phyloP scores from a whole-genome alignment of 192 early-diverging fungal genomes.

The Chytriomyces sp. region DNA sequence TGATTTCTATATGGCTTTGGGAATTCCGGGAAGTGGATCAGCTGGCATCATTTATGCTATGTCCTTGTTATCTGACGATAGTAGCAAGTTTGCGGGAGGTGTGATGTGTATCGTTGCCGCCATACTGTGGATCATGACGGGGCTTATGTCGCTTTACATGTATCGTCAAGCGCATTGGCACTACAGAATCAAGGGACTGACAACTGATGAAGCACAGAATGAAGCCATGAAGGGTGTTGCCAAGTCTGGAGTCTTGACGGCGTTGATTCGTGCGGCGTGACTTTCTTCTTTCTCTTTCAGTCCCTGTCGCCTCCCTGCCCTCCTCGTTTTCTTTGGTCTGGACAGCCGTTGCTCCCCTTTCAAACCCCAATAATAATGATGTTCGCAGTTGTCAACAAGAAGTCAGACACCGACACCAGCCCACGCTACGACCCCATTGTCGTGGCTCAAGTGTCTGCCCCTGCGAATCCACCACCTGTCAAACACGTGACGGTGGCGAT shows the following conservation, averaged over 20 bases:
- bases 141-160: constrained; percentile 3
- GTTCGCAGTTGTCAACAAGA: too few species aligned
- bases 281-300: constrained; percentile 15
- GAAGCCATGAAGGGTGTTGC: constrained; percentile 27
- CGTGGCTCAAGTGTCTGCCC: not conserved
- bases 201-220: constrained; percentile 18
- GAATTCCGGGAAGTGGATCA: constrained; percentile 18
- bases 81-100: not conserved
- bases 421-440: constrained; percentile 14
- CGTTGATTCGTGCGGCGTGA: too few species aligned
- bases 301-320: too few species aligned
- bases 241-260: constrained; percentile 7
- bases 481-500: constrained; percentile 25
- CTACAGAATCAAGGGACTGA: constrained; percentile 27
- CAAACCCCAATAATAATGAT: too few species aligned
- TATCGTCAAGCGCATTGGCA: constrained; percentile 13
- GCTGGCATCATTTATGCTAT: constrained; percentile 28
- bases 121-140: not conserved
- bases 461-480: not conserved
- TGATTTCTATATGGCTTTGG: constrained; percentile 21
- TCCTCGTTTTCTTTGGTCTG: too few species aligned
- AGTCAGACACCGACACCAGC: too few species aligned
- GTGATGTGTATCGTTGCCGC: constrained; percentile 14
- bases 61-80: constrained; percentile 15
- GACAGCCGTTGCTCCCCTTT: too few species aligned